phyloP scores from a whole-genome alignment of 2,329 filamentous ascomycete species.

The Chaetomium sp. region DNA sequence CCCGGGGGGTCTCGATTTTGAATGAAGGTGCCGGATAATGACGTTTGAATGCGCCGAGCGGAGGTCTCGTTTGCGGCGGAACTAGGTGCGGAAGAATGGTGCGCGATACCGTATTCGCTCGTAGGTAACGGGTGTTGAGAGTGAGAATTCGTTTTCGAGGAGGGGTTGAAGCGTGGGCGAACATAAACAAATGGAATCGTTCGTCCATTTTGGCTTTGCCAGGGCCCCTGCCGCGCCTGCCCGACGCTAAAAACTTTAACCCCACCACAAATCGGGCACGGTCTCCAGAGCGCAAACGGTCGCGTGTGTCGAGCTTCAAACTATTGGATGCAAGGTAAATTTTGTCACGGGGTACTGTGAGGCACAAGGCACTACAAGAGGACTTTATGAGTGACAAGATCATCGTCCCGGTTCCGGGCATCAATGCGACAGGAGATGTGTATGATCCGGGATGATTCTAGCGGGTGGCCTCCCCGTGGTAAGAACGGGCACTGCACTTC shows the following conservation, averaged over 20 bases:
- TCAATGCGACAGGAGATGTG: too few relatives aligned
- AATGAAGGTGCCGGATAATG: too few relatives aligned
- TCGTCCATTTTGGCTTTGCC: not conserved
- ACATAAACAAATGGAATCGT: slow-evolving; percentile 15
- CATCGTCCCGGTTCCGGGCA: too few relatives aligned
- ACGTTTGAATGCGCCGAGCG: not conserved
- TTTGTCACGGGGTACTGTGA: too few relatives aligned
- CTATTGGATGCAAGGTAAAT: not conserved
- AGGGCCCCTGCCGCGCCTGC: slow-evolving; percentile 10
- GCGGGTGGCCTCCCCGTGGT: too few relatives aligned
- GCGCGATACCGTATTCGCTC: not conserved
- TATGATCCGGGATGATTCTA: too few relatives aligned
- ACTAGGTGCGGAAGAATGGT: not conserved
- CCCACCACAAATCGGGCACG: slow-evolving; percentile 11
- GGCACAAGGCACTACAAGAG: too few relatives aligned
- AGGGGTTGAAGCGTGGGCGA: slow-evolving; percentile 7
- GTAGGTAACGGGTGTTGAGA: slow-evolving; percentile 2
- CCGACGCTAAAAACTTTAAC: slow-evolving; percentile 15
- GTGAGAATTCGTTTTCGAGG: slow-evolving; percentile 7
- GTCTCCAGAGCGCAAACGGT: slow-evolving; percentile 1
- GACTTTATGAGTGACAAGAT: too few relatives aligned
- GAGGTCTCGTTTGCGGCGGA: not conserved
- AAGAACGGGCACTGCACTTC: too few relatives aligned
- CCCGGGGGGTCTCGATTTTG: too few relatives aligned
- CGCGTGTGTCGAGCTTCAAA: not conserved